Evolutionary conservation across 2,329 filamentous ascomycete genomes (phyloP).

Genomic region (Tolypocladium nubicola): DNA sequence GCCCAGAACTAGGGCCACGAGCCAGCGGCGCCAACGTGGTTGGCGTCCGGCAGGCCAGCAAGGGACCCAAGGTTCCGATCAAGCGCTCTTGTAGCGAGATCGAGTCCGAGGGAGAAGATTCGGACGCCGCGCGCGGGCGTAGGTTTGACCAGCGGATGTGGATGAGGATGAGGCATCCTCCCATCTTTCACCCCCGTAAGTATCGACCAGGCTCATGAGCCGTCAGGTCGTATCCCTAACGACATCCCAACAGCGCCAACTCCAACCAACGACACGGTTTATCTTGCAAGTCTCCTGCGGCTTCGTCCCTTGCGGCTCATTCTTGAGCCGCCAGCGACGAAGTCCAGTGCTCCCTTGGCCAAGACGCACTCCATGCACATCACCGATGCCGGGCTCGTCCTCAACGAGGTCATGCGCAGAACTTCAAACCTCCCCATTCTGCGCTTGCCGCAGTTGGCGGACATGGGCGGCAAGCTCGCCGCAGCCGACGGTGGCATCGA

Average conservation of each 20-base stretch:
- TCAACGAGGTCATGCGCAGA: conserved; percentile 4
- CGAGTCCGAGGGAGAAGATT: background rate
- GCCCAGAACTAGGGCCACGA: background rate
- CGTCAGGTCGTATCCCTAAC: background rate
- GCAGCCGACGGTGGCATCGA: background rate
- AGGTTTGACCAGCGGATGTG: background rate
- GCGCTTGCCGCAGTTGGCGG: conserved; percentile 3
- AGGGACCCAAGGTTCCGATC: background rate
- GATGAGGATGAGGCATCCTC: background rate
- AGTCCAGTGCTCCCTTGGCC: background rate
- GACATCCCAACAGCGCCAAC: background rate
- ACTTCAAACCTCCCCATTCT: conserved; percentile 7
- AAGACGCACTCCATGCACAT: conserved; percentile 1
- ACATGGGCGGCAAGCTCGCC: background rate
- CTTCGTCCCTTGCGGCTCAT: conserved; percentile 6
- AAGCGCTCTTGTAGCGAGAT: background rate
- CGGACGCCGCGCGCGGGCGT: conserved; percentile 1
- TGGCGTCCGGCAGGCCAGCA: background rate
- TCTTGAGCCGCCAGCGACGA: conserved; percentile 1
- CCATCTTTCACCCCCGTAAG: background rate
- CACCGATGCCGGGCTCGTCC: conserved; percentile 7
- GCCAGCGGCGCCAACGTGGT: background rate
- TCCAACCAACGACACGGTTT: conserved; percentile 3
- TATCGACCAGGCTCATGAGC: background rate
- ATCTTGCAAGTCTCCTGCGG: conserved; percentile 7